Evolutionary conservation across 106 monocot genomes (phyloP).

Genomic region (Iris macrosiphon): DNA sequence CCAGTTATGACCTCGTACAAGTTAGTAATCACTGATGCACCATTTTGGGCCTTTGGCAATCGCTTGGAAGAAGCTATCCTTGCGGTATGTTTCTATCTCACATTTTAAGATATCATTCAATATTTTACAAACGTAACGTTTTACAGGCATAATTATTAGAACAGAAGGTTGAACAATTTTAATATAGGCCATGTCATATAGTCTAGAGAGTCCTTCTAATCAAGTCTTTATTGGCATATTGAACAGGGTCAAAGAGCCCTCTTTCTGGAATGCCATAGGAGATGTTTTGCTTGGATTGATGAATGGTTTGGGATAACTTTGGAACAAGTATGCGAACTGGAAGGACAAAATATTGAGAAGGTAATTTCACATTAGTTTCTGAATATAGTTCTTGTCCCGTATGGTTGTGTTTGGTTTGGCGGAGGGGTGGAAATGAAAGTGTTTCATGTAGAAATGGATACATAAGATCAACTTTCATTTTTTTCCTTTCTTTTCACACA

Average conservation of each 20-base stretch:
- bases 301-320: slow-evolving; percentile 58
- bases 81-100: slow-evolving; percentile 18
- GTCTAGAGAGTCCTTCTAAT: too few relatives aligned
- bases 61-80: slow-evolving; percentile 37
- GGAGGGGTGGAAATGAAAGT: not conserved
- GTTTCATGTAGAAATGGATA: not conserved
- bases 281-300: slow-evolving; percentile 58
- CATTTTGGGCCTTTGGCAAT: slow-evolving; percentile 43
- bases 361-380: not conserved
- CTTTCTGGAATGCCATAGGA: slow-evolving; percentile 39
- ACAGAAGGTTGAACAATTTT: too few relatives aligned
- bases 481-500: not conserved
- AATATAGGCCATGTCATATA: too few relatives aligned
- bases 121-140: too few relatives aligned
- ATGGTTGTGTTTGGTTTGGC: too few relatives aligned
- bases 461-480: too few relatives aligned
- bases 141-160: too few relatives aligned
- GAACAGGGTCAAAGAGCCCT: slow-evolving; percentile 47
- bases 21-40: slow-evolving; percentile 47
- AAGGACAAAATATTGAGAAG: slow-evolving; percentile 34
- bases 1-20: slow-evolving; percentile 64
- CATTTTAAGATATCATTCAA: not conserved
- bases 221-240: too few relatives aligned
- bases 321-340: slow-evolving; percentile 39
- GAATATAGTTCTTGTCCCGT: too few relatives aligned